phyloP scores from a whole-genome alignment of 805 yeast genomes.

The Wilhelminamyces savonicus region DNA sequence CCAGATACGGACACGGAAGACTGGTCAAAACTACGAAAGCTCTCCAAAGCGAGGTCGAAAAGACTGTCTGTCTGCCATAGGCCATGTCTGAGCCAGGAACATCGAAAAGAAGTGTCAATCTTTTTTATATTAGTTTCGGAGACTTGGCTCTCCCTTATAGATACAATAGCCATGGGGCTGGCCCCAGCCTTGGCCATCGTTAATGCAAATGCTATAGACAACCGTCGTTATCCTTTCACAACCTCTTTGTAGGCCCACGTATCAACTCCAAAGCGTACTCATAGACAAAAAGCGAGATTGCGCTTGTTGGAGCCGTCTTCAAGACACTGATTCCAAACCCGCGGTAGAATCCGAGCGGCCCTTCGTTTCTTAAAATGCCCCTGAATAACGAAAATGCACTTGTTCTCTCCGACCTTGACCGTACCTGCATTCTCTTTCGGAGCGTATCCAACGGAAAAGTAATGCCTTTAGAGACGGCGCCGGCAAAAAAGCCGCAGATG shows the following conservation, averaged over 20 bases:
- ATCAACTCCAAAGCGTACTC: slow-evolving; percentile 31
- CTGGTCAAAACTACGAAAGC: too few species aligned
- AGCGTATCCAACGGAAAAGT: slow-evolving; percentile 86
- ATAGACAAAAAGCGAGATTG: slow-evolving; percentile 61
- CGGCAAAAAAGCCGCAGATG: slow-evolving; percentile 69
- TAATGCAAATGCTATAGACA: too few species aligned
- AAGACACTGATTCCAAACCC: slow-evolving; percentile 67
- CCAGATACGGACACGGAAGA: too few species aligned
- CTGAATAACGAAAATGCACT: slow-evolving; percentile 18
- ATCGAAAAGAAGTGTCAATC: too few species aligned
- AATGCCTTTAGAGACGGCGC: slow-evolving; percentile 61
- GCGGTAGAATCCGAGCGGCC: slow-evolving; percentile 62
- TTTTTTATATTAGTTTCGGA: too few species aligned
- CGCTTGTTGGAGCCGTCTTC: slow-evolving; percentile 77
- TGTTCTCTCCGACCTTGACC: neutral
- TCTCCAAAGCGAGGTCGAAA: too few species aligned
- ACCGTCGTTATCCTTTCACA: too few species aligned
- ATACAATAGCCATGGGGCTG: too few species aligned
- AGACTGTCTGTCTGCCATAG: too few species aligned
- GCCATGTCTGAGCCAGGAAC: too few species aligned
- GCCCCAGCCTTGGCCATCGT: too few species aligned
- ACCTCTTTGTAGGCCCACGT: neutral
- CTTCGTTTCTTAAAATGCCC: slow-evolving; percentile 49
- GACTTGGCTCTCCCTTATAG: too few species aligned
- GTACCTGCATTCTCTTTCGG: slow-evolving; percentile 70